These are phyloP conservation scores for Gaultheria prostrata DNA, from an alignment of 148 eudicot genomes.

Conservation along the genomic window DNA sequence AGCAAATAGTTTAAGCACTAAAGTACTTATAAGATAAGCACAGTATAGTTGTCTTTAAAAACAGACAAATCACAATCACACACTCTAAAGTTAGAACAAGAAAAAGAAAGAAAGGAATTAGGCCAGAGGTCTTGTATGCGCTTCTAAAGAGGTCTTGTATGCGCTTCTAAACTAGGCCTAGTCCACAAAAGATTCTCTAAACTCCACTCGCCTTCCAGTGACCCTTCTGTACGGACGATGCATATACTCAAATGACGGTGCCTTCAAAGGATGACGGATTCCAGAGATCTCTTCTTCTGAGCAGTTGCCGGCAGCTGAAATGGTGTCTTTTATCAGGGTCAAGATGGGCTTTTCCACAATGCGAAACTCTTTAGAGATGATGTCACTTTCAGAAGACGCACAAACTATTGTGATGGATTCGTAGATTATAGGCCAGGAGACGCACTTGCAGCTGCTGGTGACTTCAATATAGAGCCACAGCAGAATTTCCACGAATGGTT, in stretches of 20 bases:
- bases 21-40: neutral
- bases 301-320: neutral
- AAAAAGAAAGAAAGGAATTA: neutral
- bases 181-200: slow-evolving; percentile 3
- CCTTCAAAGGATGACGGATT: neutral
- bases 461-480: neutral
- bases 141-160: neutral
- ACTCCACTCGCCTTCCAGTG: neutral
- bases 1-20: slow-evolving; percentile 4
- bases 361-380: neutral
- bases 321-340: neutral
- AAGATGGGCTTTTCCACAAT: neutral
- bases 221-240: neutral
- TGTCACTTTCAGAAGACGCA: neutral
- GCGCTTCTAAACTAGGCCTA: neutral
- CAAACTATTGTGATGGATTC: neutral
- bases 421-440: neutral
- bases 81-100: neutral
- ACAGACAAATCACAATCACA: neutral
- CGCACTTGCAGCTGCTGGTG: neutral
- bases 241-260: neutral
- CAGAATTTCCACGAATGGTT: neutral
- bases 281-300: neutral
- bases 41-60: neutral
- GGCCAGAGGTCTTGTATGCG: neutral